Conservation (phyloP, 108 stramenopile species). For the Pseudonitzschia pungens region DNA sequence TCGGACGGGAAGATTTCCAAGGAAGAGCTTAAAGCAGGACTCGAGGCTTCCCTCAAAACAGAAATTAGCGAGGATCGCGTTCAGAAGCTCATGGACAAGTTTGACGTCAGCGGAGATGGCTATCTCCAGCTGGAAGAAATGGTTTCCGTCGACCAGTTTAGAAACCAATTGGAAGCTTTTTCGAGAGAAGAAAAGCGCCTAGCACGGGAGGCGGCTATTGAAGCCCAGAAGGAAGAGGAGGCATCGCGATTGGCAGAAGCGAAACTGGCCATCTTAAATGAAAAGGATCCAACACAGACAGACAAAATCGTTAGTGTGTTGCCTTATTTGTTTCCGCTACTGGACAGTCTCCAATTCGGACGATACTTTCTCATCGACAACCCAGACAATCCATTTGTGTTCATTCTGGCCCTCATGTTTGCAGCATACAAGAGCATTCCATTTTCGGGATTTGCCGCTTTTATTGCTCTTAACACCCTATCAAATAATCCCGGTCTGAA, state of each 20-base stretch:
- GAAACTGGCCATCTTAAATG: constrained; percentile 68
- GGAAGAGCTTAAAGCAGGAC: constrained; percentile 70
- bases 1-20: constrained; percentile 70
- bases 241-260: constrained; percentile 49
- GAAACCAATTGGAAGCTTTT: constrained; percentile 69
- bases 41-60: constrained; percentile 76
- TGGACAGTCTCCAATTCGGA: constrained; percentile 86
- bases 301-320: constrained; percentile 71
- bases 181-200: constrained; percentile 74
- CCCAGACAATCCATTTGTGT: constrained; percentile 66
- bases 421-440: constrained; percentile 68
- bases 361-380: constrained; percentile 72
- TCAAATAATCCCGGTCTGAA: constrained; percentile 76
- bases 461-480: constrained; percentile 70
- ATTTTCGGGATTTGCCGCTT: constrained; percentile 78
- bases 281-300: constrained; percentile 57
- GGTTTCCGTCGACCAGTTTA: constrained; percentile 66
- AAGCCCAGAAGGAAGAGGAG: constrained; percentile 58
- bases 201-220: constrained; percentile 54
- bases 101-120: constrained; percentile 76
- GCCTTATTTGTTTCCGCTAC: constrained; percentile 81
- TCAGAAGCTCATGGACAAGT: constrained; percentile 67
- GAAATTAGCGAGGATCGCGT: constrained; percentile 74
- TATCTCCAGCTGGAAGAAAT: constrained; percentile 78
- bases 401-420: constrained; percentile 60